Conservation (phyloP, 164 flowering plant genomes). For the Vitis cinerea region DNA sequence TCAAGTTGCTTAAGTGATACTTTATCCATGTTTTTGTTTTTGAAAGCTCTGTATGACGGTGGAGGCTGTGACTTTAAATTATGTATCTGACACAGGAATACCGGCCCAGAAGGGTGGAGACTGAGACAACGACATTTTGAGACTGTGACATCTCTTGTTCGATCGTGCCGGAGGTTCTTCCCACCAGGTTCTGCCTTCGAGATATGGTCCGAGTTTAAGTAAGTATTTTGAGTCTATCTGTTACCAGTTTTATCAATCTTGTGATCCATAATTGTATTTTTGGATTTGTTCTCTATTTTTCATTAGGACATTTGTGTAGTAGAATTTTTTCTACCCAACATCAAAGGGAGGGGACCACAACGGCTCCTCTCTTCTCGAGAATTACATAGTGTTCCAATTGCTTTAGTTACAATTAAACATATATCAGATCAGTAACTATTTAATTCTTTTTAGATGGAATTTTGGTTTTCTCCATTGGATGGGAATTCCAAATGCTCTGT, state of each 20-base stretch:
- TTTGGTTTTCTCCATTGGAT: no score
- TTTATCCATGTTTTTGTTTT: neutral
- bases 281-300: constrained; percentile 2
- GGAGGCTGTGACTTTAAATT: neutral
- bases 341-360: neutral
- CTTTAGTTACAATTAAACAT: neutral
- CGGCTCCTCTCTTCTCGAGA: no score
- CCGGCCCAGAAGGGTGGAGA: constrained; percentile 99
- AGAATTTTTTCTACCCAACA: neutral
- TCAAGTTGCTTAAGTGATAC: neutral
- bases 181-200: constrained; percentile 89
- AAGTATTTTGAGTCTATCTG: constrained; percentile 14
- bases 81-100: constrained; percentile 45
- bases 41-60: constrained; percentile 2
- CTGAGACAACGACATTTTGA: constrained; percentile 93
- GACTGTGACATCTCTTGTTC: constrained; percentile 79
- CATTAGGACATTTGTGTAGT: neutral
- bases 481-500: neutral
- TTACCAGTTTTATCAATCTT: neutral
- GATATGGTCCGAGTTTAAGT: constrained; percentile 97
- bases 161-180: constrained; percentile 79
- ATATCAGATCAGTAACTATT: neutral
- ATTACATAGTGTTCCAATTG: neutral
- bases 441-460: neutral
- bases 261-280: neutral